phyloP scores from a whole-genome alignment of 371 early-diverging fungal genomes.

The Neoconidiobolus thromboides region DNA sequence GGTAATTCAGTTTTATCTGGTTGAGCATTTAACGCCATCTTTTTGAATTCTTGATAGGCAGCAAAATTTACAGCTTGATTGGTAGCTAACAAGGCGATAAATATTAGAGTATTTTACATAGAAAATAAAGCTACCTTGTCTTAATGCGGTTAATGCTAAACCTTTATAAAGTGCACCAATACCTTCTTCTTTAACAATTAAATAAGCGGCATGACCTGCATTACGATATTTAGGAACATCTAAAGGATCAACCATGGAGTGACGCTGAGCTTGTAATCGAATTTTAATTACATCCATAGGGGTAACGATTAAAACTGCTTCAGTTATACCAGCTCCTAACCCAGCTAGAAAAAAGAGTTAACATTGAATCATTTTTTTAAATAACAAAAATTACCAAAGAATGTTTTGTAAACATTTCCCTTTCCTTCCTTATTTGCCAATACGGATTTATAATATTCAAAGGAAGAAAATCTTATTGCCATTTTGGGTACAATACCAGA shows the following conservation, averaged over 20 bases:
- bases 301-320: constrained; percentile 89
- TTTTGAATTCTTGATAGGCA: constrained; percentile 84
- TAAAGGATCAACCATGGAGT: constrained; percentile 89
- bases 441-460: constrained; percentile 79
- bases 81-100: constrained; percentile 36
- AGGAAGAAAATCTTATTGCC: constrained; percentile 94
- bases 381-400: constrained; percentile 38
- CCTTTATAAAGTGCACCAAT: constrained; percentile 84
- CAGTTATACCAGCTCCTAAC: constrained; percentile 88
- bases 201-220: constrained; percentile 80
- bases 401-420: constrained; percentile 49
- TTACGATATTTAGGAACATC: constrained; percentile 94
- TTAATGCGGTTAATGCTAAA: constrained; percentile 78
- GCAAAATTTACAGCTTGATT: constrained; percentile 98
- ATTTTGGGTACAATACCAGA: constrained; percentile 96
- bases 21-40: constrained; percentile 25
- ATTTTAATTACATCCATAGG: constrained; percentile 97
- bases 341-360: constrained; percentile 38
- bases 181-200: constrained; percentile 87
- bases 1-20: constrained; percentile 73
- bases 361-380: not conserved
- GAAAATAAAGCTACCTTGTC: constrained; percentile 52
- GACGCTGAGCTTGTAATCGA: constrained; percentile 87
- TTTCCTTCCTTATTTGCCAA: constrained; percentile 47
- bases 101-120: not conserved